Evolutionary conservation across 2,329 filamentous ascomycete genomes (phyloP), one percentile per base, ranked within the genome.

Genomic region (Aspergillus ochraceoroseus): DNA sequence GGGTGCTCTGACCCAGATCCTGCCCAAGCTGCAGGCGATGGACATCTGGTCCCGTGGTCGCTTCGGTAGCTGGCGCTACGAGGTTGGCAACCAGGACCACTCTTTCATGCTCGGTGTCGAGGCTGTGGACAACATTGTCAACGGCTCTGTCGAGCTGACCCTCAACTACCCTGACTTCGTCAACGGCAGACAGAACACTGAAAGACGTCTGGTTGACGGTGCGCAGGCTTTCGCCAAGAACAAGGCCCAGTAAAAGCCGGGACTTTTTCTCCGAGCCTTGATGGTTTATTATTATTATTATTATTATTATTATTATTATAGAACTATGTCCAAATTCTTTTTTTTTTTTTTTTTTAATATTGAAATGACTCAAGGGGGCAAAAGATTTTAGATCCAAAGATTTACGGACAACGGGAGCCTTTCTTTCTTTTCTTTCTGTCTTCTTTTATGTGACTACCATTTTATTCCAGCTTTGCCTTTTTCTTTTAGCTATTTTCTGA

Each of bases 31-130:
- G 45, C 83, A 94, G 72, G 85, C 81, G 49, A 80, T 87, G 75
- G 90, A 82, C 64, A 98, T 98, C 70, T 86, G 83, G 74, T 95
- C 89, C 31, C 87, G 92, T 69, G 92, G 92, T 57, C 89, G 92
- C 50, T 98, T 98, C 70, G 92, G 92, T 59, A 90, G 84, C 75
- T 98, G 92, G 92, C 79, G 87, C 63, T 98, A 98, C 74, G 92
- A 98, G 71, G 86, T 85, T 53, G 88, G 87, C 62, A 95, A 95
- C 78, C 88, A 95, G 76, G 89, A 95, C 70, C 89, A 95, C 77
- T 90, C 85, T 17, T 95, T 95, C 70, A 95, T 95, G 89, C 75
- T 95, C 48, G 89, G 89, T 63, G 89, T 95, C 13, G 89, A 95
- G 72, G 89, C 89, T 33, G 88, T 81, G 26, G 89, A 95, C 71